A percentile compares a stretch with the other conserved stretches of the same genome.
Conservation (phyloP, 805 yeast species). For the Metschnikowia proteae region DNA sequence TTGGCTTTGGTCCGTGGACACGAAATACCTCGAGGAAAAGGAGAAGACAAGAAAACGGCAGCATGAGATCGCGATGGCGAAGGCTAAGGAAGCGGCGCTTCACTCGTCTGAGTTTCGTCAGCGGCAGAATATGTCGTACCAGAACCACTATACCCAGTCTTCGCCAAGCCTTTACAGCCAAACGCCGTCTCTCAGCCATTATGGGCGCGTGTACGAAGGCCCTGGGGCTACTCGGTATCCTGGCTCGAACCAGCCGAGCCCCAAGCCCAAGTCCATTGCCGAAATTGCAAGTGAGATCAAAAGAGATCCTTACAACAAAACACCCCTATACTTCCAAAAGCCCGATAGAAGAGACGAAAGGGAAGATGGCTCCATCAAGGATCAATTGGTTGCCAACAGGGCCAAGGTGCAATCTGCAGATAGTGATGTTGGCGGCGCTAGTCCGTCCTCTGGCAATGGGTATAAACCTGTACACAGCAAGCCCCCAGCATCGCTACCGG, state of each 20-base stretch:
- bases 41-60: conserved; percentile 61
- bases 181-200: neutral
- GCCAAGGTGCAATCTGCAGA: conserved; percentile 18
- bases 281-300: conserved; percentile 39
- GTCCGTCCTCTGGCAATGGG: neutral
- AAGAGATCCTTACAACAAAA: conserved; percentile 24
- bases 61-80: conserved; percentile 60
- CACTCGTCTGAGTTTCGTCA: conserved; percentile 49
- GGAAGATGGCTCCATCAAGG: conserved; percentile 32
- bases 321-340: conserved; percentile 33
- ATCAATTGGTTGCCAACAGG: conserved; percentile 46
- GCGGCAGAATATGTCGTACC: conserved; percentile 34
- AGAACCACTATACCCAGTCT: neutral
- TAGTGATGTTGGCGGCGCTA: conserved; percentile 5
- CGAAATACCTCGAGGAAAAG: conserved; percentile 74
- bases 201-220: neutral
- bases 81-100: conserved; percentile 52
- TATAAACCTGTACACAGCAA: conserved; percentile 6
- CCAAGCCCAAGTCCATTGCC: conserved; percentile 36
- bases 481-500: conserved; percentile 11
- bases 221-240: neutral
- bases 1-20: conserved; percentile 93
- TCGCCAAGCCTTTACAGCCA: conserved; percentile 5
- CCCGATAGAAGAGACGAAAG: neutral
- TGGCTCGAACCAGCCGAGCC: neutral